Evolutionary conservation across 1,284 basidiomycete genomes (phyloP).

Genomic region (Cutaneotrichosporon arboriforme): DNA sequence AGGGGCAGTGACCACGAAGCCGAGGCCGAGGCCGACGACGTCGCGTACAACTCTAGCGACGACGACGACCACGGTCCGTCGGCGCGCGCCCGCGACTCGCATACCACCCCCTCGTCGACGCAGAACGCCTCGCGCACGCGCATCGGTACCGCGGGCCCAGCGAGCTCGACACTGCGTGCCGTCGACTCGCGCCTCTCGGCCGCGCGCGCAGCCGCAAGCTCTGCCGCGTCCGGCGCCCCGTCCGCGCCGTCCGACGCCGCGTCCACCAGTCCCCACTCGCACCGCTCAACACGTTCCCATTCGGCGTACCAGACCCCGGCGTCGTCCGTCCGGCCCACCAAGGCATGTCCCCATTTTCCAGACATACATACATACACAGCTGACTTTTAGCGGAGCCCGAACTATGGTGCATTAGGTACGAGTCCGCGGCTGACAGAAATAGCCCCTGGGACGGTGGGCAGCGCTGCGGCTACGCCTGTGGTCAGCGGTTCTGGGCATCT

Average conservation of each 20-base stretch:
- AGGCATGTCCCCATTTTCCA: too few relatives aligned
- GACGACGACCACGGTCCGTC: constrained; percentile 43
- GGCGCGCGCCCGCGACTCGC: neutral
- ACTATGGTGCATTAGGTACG: constrained; percentile 32
- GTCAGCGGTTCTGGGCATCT: neutral
- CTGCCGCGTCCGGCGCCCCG: too few relatives aligned
- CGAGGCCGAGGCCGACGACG: constrained; percentile 9
- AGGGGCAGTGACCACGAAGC: too few relatives aligned
- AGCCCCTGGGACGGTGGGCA: neutral
- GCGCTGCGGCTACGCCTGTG: neutral
- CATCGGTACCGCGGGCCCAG: neutral
- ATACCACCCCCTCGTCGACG: neutral
- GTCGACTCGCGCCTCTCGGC: too few relatives aligned
- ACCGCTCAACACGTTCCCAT: too few relatives aligned
- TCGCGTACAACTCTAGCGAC: constrained; percentile 28
- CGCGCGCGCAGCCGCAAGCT: too few relatives aligned
- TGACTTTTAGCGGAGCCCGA: constrained; percentile 4
- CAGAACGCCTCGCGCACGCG: neutral
- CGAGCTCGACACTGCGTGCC: too few relatives aligned
- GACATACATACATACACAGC: neutral
- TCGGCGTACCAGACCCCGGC: too few relatives aligned
- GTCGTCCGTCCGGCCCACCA: too few relatives aligned
- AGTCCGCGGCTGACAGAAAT: constrained; percentile 23
- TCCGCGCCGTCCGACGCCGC: too few relatives aligned
- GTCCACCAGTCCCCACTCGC: too few relatives aligned